Conservation (phyloP, 2,329 filamentous ascomycete species). For the Colletotrichum graminicola region DNA sequence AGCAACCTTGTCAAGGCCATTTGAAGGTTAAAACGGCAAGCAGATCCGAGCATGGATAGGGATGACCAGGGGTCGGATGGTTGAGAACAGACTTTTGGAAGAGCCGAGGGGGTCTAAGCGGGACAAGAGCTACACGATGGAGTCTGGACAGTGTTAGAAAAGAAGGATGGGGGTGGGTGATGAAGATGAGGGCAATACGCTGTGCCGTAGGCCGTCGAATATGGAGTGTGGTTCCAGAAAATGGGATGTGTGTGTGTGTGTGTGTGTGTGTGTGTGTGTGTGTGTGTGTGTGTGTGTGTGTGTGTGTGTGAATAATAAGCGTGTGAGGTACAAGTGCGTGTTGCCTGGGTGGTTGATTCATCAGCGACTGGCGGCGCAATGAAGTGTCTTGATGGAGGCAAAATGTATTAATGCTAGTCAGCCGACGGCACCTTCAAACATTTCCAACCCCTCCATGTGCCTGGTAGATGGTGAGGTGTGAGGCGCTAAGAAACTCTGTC, state of each 20-base stretch:
- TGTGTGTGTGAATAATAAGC: not conserved
- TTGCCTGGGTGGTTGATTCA: not conserved
- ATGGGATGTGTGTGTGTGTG: constrained; percentile 14
- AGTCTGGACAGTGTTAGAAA: not conserved
- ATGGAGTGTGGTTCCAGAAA: constrained; percentile 23
- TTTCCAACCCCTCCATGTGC: constrained; percentile 16
- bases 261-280: not conserved
- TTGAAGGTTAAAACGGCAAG: constrained; percentile 37
- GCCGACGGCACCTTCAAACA: constrained; percentile 25
- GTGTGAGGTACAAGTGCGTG: not conserved
- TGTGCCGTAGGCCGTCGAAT: not conserved
- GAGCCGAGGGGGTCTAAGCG: constrained; percentile 21
- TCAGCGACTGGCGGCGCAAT: not conserved
- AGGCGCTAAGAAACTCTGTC: not conserved
- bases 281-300: not conserved
- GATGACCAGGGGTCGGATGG: constrained; percentile 19
- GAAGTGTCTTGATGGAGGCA: not conserved
- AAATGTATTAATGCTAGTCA: constrained; percentile 13
- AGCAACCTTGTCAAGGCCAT: constrained; percentile 8
- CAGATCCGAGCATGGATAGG: constrained; percentile 31
- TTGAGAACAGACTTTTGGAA: constrained; percentile 35
- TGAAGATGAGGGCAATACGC: constrained; percentile 8
- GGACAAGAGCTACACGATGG: constrained; percentile 5
- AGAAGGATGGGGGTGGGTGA: not conserved
- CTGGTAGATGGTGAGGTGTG: not conserved